Conservation (phyloP, 1,284 basidiomycete species). For the Naganishia sp. region DNA sequence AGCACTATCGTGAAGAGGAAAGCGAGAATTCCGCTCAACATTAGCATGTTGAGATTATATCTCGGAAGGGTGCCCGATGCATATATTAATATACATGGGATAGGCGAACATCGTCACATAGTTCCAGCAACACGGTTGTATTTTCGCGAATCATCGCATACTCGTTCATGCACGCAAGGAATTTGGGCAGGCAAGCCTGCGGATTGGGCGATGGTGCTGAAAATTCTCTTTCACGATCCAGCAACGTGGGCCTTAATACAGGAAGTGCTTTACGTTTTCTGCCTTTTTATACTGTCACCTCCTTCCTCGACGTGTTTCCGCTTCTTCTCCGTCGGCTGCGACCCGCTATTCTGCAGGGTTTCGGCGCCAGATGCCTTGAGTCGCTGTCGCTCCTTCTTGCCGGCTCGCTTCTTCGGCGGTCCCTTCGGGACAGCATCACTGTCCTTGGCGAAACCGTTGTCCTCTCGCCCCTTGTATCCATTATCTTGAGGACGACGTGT, state of each 20-base stretch:
- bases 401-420: conserved; percentile 53
- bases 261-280: conserved; percentile 33
- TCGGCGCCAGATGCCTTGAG: conserved; percentile 30
- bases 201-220: too few species aligned
- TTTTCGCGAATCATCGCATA: neutral
- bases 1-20: conserved; percentile 7
- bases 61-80: too few species aligned
- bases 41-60: neutral
- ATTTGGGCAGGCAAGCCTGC: neutral
- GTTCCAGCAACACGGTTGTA: neutral
- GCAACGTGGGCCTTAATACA: neutral
- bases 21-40: neutral
- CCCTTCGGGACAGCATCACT: conserved; percentile 32
- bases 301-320: conserved; percentile 27
- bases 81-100: neutral
- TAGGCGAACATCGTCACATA: neutral
- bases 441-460: conserved; percentile 31
- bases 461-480: conserved; percentile 32
- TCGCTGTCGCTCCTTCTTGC: conserved; percentile 55
- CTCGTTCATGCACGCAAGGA: neutral
- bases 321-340: conserved; percentile 29
- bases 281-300: conserved; percentile 36
- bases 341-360: neutral
- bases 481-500: conserved; percentile 10
- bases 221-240: too few species aligned